Evolutionary conservation across 345 rosid species (phyloP).

Genomic region (Salix udensis): DNA sequence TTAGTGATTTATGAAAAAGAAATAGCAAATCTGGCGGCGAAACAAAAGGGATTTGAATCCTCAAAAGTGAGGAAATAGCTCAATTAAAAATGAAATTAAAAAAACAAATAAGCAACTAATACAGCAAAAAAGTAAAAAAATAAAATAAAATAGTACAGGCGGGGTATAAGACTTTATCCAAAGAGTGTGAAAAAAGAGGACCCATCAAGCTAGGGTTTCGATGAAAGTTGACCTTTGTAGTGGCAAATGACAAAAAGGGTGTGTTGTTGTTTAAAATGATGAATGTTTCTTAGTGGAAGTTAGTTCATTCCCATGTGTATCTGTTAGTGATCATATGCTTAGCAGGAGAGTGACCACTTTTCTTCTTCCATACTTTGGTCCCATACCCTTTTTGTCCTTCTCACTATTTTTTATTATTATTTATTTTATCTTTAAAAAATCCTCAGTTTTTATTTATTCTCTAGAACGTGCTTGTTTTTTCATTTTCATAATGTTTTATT

Average conservation of each 20-base stretch:
- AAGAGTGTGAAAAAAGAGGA: background rate
- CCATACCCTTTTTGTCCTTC: conserved; percentile 34
- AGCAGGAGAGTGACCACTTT: background rate
- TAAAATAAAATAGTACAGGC: too few species aligned
- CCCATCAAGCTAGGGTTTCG: background rate
- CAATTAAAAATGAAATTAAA: too few species aligned
- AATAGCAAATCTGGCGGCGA: too few species aligned
- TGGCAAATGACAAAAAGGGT: conserved; percentile 20
- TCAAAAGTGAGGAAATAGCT: too few species aligned
- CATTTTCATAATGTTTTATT: too few species aligned
- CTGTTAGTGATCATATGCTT: conserved; percentile 28
- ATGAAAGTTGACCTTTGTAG: conserved; percentile 20
- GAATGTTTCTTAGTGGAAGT: conserved; percentile 24
- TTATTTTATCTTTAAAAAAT: too few species aligned
- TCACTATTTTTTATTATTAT: background rate
- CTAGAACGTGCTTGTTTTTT: too few species aligned
- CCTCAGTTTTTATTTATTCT: background rate
- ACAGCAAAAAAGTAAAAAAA: too few species aligned
- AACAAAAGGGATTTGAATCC: too few species aligned
- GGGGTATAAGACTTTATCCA: too few species aligned
- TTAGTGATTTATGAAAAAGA: too few species aligned
- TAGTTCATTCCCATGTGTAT: conserved; percentile 33
- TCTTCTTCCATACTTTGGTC: conserved; percentile 14
- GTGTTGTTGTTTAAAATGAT: conserved; percentile 10
- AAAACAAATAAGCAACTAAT: too few species aligned